Conservation (phyloP, 2,329 filamentous ascomycete genomes). For the Pseudogymnoascus sp. region DNA sequence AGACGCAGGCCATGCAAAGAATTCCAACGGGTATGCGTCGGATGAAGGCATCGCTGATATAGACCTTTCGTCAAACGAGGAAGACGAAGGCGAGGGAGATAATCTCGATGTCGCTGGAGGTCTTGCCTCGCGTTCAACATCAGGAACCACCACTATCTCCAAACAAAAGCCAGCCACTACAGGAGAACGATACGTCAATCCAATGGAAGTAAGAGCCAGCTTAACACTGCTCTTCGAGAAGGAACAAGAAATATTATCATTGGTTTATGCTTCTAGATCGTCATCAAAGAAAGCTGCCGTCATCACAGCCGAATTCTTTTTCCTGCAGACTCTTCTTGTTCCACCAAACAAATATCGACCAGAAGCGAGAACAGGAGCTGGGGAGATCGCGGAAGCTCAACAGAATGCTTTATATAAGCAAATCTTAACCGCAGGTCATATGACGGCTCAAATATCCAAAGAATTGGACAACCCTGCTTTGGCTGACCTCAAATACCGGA, state of each 20-base stretch:
- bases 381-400: slow-evolving; percentile 76
- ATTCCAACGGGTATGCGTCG: slow-evolving; percentile 33
- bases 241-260: slow-evolving; percentile 72
- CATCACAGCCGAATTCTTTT: slow-evolving; percentile 86
- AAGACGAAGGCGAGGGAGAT: slow-evolving; percentile 38
- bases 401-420: slow-evolving; percentile 83
- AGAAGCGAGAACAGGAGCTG: slow-evolving; percentile 71
- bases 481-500: slow-evolving; percentile 33
- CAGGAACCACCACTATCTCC: slow-evolving; percentile 29
- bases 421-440: slow-evolving; percentile 68
- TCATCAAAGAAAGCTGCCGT: slow-evolving; percentile 46
- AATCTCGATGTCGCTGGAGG: slow-evolving; percentile 48
- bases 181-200: slow-evolving; percentile 65
- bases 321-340: slow-evolving; percentile 76
- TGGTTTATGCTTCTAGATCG: slow-evolving; percentile 73
- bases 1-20: slow-evolving; percentile 34
- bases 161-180: slow-evolving; percentile 34
- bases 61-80: slow-evolving; percentile 43
- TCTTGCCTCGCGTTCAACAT: slow-evolving; percentile 38
- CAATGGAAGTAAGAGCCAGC: slow-evolving; percentile 74
- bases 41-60: slow-evolving; percentile 68
- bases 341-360: slow-evolving; percentile 89
- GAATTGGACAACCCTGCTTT: slow-evolving; percentile 43
- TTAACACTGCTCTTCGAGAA: slow-evolving; percentile 75
- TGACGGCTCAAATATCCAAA: slow-evolving; percentile 65